Conservation (phyloP, 129 eudicot species). For the Smallanthus sonchifolius region DNA sequence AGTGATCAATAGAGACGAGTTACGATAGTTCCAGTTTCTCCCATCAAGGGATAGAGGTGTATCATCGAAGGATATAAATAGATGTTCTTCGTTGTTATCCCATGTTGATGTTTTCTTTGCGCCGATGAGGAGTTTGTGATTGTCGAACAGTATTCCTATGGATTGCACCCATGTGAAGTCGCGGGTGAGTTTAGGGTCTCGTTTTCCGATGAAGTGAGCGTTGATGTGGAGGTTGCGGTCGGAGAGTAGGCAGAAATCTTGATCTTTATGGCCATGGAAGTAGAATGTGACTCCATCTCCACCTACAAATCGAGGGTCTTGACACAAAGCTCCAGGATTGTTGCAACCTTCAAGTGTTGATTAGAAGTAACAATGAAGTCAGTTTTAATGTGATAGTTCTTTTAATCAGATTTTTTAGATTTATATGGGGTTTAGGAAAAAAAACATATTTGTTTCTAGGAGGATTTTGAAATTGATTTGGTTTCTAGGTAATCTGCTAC, state of each 20-base stretch:
- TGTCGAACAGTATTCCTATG: constrained; percentile 35
- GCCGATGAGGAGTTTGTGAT: constrained; percentile 32
- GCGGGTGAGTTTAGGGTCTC: constrained; percentile 33
- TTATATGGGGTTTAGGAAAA: too few relatives aligned
- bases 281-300: constrained; percentile 49
- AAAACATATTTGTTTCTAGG: too few relatives aligned
- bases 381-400: neutral
- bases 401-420: neutral
- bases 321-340: constrained; percentile 39
- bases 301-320: constrained; percentile 51
- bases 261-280: constrained; percentile 51
- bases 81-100: constrained; percentile 39
- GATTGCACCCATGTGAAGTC: constrained; percentile 60
- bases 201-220: constrained; percentile 52
- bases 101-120: constrained; percentile 38
- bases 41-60: constrained; percentile 26
- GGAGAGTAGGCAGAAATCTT: constrained; percentile 46
- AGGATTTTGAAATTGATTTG: too few relatives aligned
- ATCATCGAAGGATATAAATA: constrained; percentile 20
- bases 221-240: constrained; percentile 46
- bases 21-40: neutral
- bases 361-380: neutral
- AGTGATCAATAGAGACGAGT: constrained; percentile 24
- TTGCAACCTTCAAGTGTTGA: constrained; percentile 27
- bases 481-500: too few relatives aligned